These are phyloP conservation scores for Boletus rubroflammeus DNA, from an alignment of 768 basidiomycete genomes.

Conservation along the genomic window DNA sequence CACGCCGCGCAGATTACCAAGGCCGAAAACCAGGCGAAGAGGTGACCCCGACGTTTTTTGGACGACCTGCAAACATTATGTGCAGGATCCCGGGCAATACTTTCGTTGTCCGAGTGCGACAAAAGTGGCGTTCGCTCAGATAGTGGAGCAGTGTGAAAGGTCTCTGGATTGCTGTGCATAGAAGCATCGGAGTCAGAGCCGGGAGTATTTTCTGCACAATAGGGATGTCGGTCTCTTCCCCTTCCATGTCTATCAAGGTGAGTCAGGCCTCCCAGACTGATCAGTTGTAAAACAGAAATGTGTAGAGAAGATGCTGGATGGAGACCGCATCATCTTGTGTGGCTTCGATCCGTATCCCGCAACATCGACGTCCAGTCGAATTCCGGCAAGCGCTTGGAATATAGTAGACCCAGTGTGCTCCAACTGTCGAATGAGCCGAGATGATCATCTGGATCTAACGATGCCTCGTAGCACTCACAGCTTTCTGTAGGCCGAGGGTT, in stretches of 20 bases:
- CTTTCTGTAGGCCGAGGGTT: constrained; percentile 74
- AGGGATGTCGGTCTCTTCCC: constrained; percentile 13
- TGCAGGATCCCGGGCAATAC: constrained; percentile 6
- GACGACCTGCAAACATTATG: constrained; percentile 22
- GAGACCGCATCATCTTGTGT: constrained; percentile 31
- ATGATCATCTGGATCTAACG: background rate
- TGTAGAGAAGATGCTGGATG: constrained; percentile 52
- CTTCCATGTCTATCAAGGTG: constrained; percentile 45
- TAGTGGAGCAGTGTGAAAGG: background rate
- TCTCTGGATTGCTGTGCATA: background rate
- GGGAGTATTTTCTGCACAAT: constrained; percentile 12
- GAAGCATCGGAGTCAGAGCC: background rate
- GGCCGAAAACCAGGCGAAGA: constrained; percentile 44
- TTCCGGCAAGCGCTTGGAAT: constrained; percentile 69
- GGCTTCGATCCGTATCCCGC: constrained; percentile 1
- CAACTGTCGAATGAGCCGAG: constrained; percentile 39
- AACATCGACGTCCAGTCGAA: constrained; percentile 49
- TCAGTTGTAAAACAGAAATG: constrained; percentile 53
- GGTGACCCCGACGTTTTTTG: constrained; percentile 46
- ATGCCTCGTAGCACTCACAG: constrained; percentile 42
- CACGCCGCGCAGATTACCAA: constrained; percentile 50
- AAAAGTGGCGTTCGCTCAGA: constrained; percentile 17
- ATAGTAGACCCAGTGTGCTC: constrained; percentile 74
- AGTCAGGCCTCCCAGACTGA: constrained; percentile 47
- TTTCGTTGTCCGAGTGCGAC: background rate